Percentiles rank a stretch among this genome's conserved stretches.
Evolutionary conservation across 2,329 filamentous ascomycete genomes (phyloP).

Genomic region (Cladophialophora chaetospira): DNA sequence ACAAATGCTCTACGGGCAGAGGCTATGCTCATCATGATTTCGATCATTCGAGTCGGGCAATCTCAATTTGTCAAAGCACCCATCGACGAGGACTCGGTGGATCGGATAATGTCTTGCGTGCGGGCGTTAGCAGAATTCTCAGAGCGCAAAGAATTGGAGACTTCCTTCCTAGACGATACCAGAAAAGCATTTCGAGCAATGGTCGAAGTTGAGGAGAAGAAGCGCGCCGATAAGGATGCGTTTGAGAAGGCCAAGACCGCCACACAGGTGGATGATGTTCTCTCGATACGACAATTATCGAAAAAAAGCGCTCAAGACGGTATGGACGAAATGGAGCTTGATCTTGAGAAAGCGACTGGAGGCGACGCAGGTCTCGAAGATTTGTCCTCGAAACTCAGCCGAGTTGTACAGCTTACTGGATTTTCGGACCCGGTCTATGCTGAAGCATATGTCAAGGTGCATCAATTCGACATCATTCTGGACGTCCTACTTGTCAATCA

Average conservation of each 20-base stretch:
- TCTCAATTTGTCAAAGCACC: constrained; percentile 98
- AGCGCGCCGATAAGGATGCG: constrained; percentile 91
- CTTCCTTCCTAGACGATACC: constrained; percentile 91
- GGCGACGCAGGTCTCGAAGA: constrained; percentile 84
- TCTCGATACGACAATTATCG: constrained; percentile 86
- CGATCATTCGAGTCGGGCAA: constrained; percentile 94
- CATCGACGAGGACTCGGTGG: constrained; percentile 97
- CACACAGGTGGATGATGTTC: constrained; percentile 92
- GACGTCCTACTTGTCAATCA: constrained; percentile 97
- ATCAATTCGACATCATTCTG: constrained; percentile 97
- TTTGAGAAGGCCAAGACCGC: constrained; percentile 90
- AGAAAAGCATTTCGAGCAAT: constrained; percentile 94
- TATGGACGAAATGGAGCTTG: constrained; percentile 80
- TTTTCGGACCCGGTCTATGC: constrained; percentile 98
- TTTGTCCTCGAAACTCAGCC: constrained; percentile 87
- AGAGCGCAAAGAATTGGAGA: constrained; percentile 85
- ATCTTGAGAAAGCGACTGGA: constrained; percentile 91
- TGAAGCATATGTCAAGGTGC: constrained; percentile 98
- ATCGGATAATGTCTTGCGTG: constrained; percentile 97
- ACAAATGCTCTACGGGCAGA: constrained; percentile 94
- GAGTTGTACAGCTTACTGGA: constrained; percentile 94
- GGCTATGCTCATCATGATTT: constrained; percentile 99
- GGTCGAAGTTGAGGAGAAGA: constrained; percentile 97
- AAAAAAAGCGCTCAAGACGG: constrained; percentile 86
- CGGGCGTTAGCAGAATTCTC: constrained; percentile 88